Base-by-base conservation (phyloP, 176 grass and related monocot species). In the Pontederia paniculata region DNA sequence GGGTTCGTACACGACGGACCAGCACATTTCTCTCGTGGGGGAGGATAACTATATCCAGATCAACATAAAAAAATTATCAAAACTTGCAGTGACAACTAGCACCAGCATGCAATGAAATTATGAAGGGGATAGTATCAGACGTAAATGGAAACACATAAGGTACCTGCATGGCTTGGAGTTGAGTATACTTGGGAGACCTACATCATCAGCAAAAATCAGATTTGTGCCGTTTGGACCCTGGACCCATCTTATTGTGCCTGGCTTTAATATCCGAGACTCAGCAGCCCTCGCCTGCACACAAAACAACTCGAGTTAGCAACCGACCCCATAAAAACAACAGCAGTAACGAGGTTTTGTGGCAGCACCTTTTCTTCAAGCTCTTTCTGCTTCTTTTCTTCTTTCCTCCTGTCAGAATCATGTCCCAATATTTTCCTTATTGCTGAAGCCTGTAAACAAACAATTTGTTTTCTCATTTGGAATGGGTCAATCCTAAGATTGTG, bases 361-460 rank as follows among this genome's bases (percentile, higher is more conserved):
- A 44, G 57, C 65, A 87, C 91, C 83, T 76, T 97, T 31, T 87
- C 86, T 64, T 90, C 82, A 13, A 59, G 79, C 74, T 97, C 86
- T 62, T 81, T 97, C 56, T 89, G 91, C 62, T 90, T 97, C 77
- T 77, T 86, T 69, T 95, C 91, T 87, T 97, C 86, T 72, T 87
- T 97, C 71, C 89, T 97, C 66, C 21, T 49, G 28, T 80, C 78
- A 15, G 80, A 77, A 67, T 89, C 80, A 57, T 77, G 76, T 63
- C 85, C 85, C n/a, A 89, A 47, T 58, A 89, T 89, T 71, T 89
- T 89, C 57, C 74, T 89, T 55, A 84, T 83, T 70, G 85, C 85
- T 63, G 77, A 76, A 74, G 85, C 73, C 85, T 88, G 70, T 56
- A 57, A 12, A 42, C 42, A 9, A 6, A 12, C 17, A 25, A 48